Conservation (phyloP, 2,329 filamentous ascomycete genomes). For the Fusarium circinatum region DNA sequence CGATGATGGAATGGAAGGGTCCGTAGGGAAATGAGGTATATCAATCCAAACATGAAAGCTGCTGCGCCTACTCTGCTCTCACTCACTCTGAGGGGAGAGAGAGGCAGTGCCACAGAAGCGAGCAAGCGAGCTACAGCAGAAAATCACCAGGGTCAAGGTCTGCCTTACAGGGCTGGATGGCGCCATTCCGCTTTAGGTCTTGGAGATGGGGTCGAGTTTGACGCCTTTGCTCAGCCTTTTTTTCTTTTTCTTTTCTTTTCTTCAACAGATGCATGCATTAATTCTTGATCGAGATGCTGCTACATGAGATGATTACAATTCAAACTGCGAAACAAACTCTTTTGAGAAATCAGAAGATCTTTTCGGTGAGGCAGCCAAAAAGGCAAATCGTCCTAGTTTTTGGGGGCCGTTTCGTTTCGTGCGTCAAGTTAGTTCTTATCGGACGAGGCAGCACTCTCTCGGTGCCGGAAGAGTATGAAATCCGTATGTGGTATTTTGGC, state of each 20-base stretch:
- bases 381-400: slow-evolving; percentile 10
- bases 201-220: neutral
- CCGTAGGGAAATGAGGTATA: slow-evolving; percentile 6
- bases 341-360: neutral
- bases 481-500: neutral
- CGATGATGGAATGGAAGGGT: neutral
- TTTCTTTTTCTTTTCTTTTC: neutral
- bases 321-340: neutral
- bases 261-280: slow-evolving; percentile 4
- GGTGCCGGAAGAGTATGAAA: neutral
- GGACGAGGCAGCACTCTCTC: slow-evolving; percentile 1
- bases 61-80: slow-evolving; percentile 18
- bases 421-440: neutral
- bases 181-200: slow-evolving; percentile 10
- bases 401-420: slow-evolving; percentile 30
- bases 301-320: neutral
- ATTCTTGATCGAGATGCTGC: neutral
- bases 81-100: neutral
- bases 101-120: slow-evolving; percentile 23
- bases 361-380: slow-evolving; percentile 28
- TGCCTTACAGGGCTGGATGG: slow-evolving; percentile 37
- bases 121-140: neutral
- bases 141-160: slow-evolving; percentile 1
- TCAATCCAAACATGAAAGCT: slow-evolving; percentile 2
- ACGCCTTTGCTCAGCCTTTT: neutral